These are phyloP conservation scores for Pulicaria dysenterica DNA, from an alignment of 129 eudicot genomes.

Conservation along the genomic window DNA sequence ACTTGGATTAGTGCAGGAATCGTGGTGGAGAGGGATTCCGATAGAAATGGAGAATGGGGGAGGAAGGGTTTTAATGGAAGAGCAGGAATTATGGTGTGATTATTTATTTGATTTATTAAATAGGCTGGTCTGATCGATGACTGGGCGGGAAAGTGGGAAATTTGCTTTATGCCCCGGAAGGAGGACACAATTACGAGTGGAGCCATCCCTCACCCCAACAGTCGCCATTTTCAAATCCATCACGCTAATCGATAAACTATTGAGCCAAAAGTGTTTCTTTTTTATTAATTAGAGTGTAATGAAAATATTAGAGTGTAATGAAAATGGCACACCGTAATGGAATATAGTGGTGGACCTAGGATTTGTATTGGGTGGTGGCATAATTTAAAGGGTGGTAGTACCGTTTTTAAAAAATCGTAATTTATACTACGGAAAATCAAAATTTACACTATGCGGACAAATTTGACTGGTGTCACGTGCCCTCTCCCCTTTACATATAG, in stretches of 20 bases:
- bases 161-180: constrained; percentile 26
- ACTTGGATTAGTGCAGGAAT: constrained; percentile 14
- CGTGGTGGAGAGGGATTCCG: neutral
- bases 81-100: neutral
- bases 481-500: no score
- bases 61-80: constrained; percentile 11
- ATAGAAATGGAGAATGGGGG: constrained; percentile 18
- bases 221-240: neutral
- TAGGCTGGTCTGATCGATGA: constrained; percentile 24
- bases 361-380: no score
- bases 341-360: no score
- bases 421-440: no score
- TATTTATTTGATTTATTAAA: constrained; percentile 16
- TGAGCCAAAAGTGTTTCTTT: no score
- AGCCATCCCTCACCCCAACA: constrained; percentile 16
- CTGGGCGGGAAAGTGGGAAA: constrained; percentile 39
- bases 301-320: no score
- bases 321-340: no score
- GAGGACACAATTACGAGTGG: constrained; percentile 32
- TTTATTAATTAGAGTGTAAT: no score
- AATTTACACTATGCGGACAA: no score
- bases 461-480: no score
- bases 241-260: constrained; percentile 9
- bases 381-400: no score
- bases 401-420: no score